phyloP scores from a whole-genome alignment of 306 rosid species.

The Lathyrus aphaca region DNA sequence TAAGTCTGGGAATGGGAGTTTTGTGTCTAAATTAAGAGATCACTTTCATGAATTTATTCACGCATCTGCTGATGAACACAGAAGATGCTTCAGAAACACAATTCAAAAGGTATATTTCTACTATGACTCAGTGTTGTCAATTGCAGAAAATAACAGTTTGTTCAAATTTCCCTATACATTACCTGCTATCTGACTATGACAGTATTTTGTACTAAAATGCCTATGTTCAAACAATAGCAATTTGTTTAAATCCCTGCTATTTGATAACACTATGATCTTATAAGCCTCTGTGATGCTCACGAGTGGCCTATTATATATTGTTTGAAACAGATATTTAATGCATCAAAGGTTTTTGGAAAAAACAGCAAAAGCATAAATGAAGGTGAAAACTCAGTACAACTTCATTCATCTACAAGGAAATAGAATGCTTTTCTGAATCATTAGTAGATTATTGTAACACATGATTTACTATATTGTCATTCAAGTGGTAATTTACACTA shows the following conservation, averaged over 20 bases:
- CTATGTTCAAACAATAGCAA: background rate
- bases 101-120: constrained; percentile 47
- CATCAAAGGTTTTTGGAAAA: constrained; percentile 38
- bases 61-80: constrained; percentile 62
- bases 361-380: constrained; percentile 30
- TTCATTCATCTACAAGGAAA: constrained; percentile 39
- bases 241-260: too few relatives aligned
- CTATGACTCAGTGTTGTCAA: background rate
- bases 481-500: background rate
- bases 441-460: background rate
- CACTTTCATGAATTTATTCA: constrained; percentile 60
- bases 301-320: constrained; percentile 24
- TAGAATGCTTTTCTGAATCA: constrained; percentile 40
- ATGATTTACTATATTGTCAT: constrained; percentile 11
- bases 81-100: constrained; percentile 59
- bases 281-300: constrained; percentile 6
- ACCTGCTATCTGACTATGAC: too few relatives aligned
- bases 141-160: too few relatives aligned
- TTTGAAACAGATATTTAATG: constrained; percentile 51
- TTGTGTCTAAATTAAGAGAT: constrained; percentile 51
- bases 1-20: constrained; percentile 62
- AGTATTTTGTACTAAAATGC: too few relatives aligned
- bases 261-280: background rate
- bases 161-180: too few relatives aligned
- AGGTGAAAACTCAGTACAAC: constrained; percentile 43